Conservation (phyloP, 441 rosid genomes). For the Manihot esculenta region DNA sequence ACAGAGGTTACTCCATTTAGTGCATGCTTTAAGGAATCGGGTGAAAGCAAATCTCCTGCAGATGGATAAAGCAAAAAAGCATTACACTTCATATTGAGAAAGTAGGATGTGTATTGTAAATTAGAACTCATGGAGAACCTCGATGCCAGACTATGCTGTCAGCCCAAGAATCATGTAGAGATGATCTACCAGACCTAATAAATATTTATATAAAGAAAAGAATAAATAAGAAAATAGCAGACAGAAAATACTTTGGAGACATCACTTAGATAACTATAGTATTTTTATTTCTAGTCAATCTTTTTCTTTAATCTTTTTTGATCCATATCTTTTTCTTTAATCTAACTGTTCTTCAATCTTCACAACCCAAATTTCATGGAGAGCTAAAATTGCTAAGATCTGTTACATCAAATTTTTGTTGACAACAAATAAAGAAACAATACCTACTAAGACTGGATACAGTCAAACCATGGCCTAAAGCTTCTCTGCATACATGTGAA, state of each 20-base stretch:
- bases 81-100: conserved; percentile 12
- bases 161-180: conserved; percentile 74
- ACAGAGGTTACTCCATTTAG: conserved; percentile 75
- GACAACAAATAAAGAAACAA: background rate
- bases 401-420: background rate
- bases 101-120: conserved; percentile 1
- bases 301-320: no score
- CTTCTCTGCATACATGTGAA: conserved; percentile 81
- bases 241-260: conserved; percentile 18
- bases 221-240: conserved; percentile 31
- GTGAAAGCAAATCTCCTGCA: conserved; percentile 73
- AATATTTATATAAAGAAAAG: conserved; percentile 5
- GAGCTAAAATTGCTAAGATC: conserved; percentile 4
- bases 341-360: background rate
- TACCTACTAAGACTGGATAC: conserved; percentile 94
- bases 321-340: background rate
- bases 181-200: conserved; percentile 75
- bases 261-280: background rate
- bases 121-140: conserved; percentile 43
- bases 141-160: conserved; percentile 67
- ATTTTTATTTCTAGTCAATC: background rate
- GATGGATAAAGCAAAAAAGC: conserved; percentile 5
- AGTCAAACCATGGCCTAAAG: conserved; percentile 59
- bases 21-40: conserved; percentile 73
- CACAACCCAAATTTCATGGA: background rate